Base-by-base conservation (phyloP, 2,329 filamentous ascomycete species). In the Chlorencoelia australis region DNA sequence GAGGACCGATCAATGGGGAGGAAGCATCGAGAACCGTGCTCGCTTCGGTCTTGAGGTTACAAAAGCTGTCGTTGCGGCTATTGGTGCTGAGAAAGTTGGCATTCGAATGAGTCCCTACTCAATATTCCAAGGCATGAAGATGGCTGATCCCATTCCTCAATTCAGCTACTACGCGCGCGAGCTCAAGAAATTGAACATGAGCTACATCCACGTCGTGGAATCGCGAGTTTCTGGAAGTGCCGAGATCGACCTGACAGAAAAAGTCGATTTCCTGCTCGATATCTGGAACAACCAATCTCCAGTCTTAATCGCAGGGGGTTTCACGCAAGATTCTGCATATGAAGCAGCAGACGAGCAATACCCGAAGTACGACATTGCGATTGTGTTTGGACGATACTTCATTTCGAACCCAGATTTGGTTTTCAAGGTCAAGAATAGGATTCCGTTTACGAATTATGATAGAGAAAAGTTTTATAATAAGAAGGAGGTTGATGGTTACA, bases 141-240 rank as follows among this genome's bases (percentile, higher is more conserved):
- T 81, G 73, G 45, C 55, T 0, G 65, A 83, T 29, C 76, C 77
- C 0, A 50, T 73, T 7, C 71, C 76, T 0, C 76, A 83, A 42
- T 84, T 82, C 50, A 60, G 59, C 0, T 63, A 82, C 47, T 51
- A 81, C 6, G 63, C 75, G 27, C 48, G 58, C 20, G 63, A 68
- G 27, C 58, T 75, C 8, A 68, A 65, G 35, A 55, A 60, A 17
- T 53, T 77, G 1, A 63, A 67, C 2, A 58, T 83, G 10, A 68
- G 75, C 0, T 82, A 75, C 49, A 52, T 80, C 2, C 75, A 81
- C 51, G 59, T 82, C 6, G 75, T 82, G 49, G 65, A 72, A 0
- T 65, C 73, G 0, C 31, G 53, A 17, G 44, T 53, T 6, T 11
- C 30, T 3, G 53, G 49, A 4, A 56, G 51, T 30, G 48, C 50